A percentile compares a stretch with the other conserved stretches of the same genome.
Evolutionary conservation across 2,329 filamentous ascomycete species (phyloP).

Genomic region (Sporothrix humicola): DNA sequence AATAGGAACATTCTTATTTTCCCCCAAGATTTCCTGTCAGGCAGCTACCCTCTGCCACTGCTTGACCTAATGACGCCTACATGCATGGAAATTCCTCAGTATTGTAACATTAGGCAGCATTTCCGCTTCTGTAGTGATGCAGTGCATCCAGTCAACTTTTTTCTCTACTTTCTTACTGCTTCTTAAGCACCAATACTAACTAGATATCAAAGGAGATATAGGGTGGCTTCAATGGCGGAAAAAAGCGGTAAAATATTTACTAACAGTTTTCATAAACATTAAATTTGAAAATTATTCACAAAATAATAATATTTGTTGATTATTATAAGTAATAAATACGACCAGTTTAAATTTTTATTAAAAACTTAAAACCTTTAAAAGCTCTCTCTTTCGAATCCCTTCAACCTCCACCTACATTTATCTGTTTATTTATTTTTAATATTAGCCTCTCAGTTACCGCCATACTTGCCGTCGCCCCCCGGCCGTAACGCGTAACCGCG

Average conservation of each 20-base stretch:
- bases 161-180: slow-evolving; percentile 11
- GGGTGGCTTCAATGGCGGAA: background rate
- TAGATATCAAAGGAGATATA: background rate
- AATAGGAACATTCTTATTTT: background rate
- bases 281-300: too few species aligned
- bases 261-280: too few species aligned
- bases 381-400: too few species aligned
- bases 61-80: background rate
- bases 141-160: background rate
- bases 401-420: too few species aligned
- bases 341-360: too few species aligned
- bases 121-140: background rate
- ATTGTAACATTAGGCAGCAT: slow-evolving; percentile 17
- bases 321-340: background rate
- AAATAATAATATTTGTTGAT: too few species aligned
- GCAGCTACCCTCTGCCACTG: background rate
- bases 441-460: too few species aligned
- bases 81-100: background rate
- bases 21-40: background rate
- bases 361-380: too few species aligned
- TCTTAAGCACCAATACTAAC: slow-evolving; percentile 9
- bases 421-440: too few species aligned
- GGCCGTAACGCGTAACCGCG: too few species aligned
- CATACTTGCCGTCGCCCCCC: too few species aligned
- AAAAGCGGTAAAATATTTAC: background rate